A percentile compares a stretch with the other conserved stretches of the same genome.
These are phyloP conservation scores for Amylostereum chailletii DNA, from an alignment of 1,284 basidiomycete species.

Conservation along the genomic window DNA sequence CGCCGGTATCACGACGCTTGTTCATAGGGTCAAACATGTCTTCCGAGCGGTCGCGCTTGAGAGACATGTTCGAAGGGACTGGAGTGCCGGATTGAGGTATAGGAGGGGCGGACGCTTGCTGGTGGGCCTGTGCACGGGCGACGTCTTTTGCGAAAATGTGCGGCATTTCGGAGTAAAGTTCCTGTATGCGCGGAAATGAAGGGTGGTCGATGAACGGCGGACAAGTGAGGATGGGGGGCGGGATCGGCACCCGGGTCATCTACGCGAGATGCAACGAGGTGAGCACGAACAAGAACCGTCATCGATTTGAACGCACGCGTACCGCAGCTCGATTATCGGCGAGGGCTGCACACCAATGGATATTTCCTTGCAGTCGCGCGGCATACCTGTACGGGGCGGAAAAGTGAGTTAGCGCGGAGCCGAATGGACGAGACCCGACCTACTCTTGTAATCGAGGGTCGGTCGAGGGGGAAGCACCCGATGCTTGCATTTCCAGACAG, in stretches of 20 bases:
- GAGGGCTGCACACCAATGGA: constrained; percentile 56
- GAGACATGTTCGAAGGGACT: constrained; percentile 13
- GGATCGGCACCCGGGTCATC: constrained; percentile 19
- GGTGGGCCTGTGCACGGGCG: constrained; percentile 32
- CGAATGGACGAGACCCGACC: constrained; percentile 19
- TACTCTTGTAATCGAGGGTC: constrained; percentile 52
- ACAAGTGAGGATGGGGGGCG: constrained; percentile 47
- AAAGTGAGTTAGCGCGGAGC: constrained; percentile 10
- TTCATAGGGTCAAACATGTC: constrained; percentile 37
- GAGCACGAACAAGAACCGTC: not conserved
- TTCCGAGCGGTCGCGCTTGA: constrained; percentile 51
- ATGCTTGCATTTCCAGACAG: constrained; percentile 46
- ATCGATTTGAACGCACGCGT: constrained; percentile 14
- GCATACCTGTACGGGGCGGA: constrained; percentile 35
- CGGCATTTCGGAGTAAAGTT: constrained; percentile 54
- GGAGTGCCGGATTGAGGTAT: constrained; percentile 1
- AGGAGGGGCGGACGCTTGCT: constrained; percentile 1
- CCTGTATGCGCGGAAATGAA: constrained; percentile 48
- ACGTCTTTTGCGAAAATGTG: constrained; percentile 56
- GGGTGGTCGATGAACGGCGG: constrained; percentile 43
- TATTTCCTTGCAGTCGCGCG: constrained; percentile 50
- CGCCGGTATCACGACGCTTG: constrained; percentile 68
- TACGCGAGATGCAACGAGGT: not conserved
- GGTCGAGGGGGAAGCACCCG: constrained; percentile 30
- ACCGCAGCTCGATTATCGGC: constrained; percentile 46